Percentiles rank a stretch among this genome's conserved stretches.
These are phyloP conservation scores for Dryadomyces quercivorus DNA, from an alignment of 2,329 filamentous ascomycete genomes.

Conservation along the genomic window DNA sequence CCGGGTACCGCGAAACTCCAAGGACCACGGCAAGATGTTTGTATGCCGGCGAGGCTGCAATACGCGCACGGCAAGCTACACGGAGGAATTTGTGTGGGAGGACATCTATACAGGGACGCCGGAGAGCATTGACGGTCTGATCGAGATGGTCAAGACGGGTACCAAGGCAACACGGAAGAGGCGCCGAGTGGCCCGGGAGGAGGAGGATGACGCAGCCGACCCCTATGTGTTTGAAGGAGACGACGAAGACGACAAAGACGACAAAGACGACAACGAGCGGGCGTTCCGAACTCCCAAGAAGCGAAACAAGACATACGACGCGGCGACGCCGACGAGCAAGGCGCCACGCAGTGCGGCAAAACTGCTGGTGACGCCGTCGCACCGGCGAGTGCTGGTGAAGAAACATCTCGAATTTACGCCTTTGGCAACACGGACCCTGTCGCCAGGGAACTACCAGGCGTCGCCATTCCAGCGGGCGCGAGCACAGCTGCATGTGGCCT, in stretches of 20 bases:
- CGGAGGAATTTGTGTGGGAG: constrained; percentile 86
- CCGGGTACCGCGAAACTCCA: constrained; percentile 57
- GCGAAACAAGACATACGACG: constrained; percentile 17
- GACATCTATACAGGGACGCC: constrained; percentile 58
- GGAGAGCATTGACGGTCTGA: constrained; percentile 52
- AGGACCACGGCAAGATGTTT: constrained; percentile 75
- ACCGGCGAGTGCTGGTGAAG: constrained; percentile 54
- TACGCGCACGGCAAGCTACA: constrained; percentile 78
- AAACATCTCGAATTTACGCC: constrained; percentile 93
- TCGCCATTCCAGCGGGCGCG: constrained; percentile 90
- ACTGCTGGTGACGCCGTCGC: constrained; percentile 29
- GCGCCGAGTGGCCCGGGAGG: constrained; percentile 8
- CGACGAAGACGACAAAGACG: constrained; percentile 13
- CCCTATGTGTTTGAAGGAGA: constrained; percentile 12
- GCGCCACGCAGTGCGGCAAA: constrained; percentile 32
- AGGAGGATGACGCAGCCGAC: constrained; percentile 11
- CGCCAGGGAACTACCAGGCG: constrained; percentile 57
- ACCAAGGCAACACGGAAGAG: constrained; percentile 59
- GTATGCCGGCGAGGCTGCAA: constrained; percentile 84
- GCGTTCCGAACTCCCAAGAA: constrained; percentile 22
- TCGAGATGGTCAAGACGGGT: constrained; percentile 54
- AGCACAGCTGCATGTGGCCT: constrained; percentile 81
- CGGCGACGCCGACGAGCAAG: constrained; percentile 44
- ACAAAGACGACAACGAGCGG: constrained; percentile 19
- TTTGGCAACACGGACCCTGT: constrained; percentile 75